Base-by-base conservation (phyloP, 257 asterid genomes). In the Orobanche coerulescens region DNA sequence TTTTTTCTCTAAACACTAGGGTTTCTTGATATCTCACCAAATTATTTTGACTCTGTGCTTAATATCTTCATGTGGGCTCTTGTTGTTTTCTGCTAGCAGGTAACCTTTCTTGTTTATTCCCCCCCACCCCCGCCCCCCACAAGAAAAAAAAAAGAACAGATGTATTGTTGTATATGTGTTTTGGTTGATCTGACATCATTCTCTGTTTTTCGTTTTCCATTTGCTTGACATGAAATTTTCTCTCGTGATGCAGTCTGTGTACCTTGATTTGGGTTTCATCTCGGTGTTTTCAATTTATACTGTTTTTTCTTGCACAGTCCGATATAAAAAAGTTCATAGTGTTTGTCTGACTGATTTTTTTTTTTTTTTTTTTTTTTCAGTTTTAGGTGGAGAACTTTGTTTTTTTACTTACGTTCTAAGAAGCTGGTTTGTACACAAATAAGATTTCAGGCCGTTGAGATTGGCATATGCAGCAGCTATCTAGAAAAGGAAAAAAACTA, bases 161-260 rank as follows among this genome's bases (percentile, higher is more conserved):
- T 22, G 22, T 12, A 57, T 57, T 14, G n/a, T n/a, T n/a, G n/a
- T n/a, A n/a, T 34, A 23, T 44, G 56, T 73, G 69, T 69, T 53
- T 30, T 76, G 15, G n/a, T n/a, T 79, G 79, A 76, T 80, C 81
- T 73, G 81, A 52, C 61, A 70, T 67, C 78, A 12, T 73, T 73
- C 63, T 73, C 20, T 54, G 57, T 53, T 57, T 71, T 58, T 39
- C 36, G 33, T 20, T 49, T 36, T 49, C 34, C 47, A 9, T 48
- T 37, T 59, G 34, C 67, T 69, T 70, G 75, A 44, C 59, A 23
- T 53, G 65, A 48, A 30, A 37, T 36, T 50, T 19, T 64, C 46
- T 60, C 65, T 75, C 20, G 1, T 71, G 70, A 34, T 73, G 68
- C 68, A 36, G 48, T 16, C n/a, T 36, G 40, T 59, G 67, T 43